Percentiles rank a stretch among this genome's conserved stretches.
Conservation (phyloP, 2,329 filamentous ascomycete species). For the Periglandula ipomoeae region DNA sequence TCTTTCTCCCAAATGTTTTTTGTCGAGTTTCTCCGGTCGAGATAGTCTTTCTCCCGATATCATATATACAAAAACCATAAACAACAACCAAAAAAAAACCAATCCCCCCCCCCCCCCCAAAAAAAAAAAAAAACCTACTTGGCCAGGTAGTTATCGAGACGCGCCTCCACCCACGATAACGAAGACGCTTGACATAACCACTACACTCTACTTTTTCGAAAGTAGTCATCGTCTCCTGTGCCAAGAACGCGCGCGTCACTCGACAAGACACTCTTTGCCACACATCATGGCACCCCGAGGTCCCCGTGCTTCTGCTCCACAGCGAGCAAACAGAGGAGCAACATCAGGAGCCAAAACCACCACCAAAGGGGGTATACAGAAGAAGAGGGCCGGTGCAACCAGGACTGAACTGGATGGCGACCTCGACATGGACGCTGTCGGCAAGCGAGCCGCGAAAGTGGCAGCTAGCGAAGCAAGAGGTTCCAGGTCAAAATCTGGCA, state of each 20-base stretch:
- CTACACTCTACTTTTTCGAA: background rate
- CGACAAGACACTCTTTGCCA: background rate
- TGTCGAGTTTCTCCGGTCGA: background rate
- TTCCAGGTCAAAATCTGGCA: conserved; percentile 21
- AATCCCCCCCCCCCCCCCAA: too few species aligned
- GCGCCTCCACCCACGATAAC: conserved; percentile 8
- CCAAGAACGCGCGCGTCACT: conserved; percentile 3
- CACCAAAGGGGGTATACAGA: conserved; percentile 41
- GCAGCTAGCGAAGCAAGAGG: conserved; percentile 17
- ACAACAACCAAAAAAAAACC: background rate
- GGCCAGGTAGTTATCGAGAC: conserved; percentile 8
- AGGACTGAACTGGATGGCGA: conserved; percentile 48
- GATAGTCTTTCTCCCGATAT: background rate
- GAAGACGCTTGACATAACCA: background rate
- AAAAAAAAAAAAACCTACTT: background rate
- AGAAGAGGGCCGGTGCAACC: conserved; percentile 31
- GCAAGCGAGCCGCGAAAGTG: conserved; percentile 24
- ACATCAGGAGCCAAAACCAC: conserved; percentile 20
- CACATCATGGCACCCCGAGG: conserved; percentile 27
- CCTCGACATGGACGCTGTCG: conserved; percentile 44
- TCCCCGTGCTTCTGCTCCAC: conserved; percentile 16
- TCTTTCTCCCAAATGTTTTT: too few species aligned
- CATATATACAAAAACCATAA: too few species aligned
- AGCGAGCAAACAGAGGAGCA: conserved; percentile 23
- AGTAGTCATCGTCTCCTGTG: conserved; percentile 1